phyloP scores from a whole-genome alignment of 2,329 filamentous ascomycete genomes.

The Cryphonectria carpinicola region DNA sequence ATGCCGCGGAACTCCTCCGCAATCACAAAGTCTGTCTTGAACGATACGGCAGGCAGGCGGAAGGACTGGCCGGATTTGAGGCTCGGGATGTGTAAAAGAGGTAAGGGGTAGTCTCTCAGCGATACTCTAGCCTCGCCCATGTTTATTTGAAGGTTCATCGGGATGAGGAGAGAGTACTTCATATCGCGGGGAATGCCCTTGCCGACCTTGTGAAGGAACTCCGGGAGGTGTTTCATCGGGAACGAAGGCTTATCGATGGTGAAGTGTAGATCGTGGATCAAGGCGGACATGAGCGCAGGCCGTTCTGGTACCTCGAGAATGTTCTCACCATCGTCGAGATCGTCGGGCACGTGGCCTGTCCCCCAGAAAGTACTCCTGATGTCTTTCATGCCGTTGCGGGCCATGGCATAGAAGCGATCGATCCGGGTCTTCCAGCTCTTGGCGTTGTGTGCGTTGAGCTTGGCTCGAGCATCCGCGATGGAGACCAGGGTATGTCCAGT shows the following conservation, averaged over 20 bases:
- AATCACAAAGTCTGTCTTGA: constrained; percentile 91
- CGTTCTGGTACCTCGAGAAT: constrained; percentile 85
- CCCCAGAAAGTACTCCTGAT: constrained; percentile 82
- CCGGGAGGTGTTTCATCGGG: constrained; percentile 76
- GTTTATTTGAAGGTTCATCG: constrained; percentile 85
- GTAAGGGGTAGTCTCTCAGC: constrained; percentile 90
- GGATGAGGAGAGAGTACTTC: constrained; percentile 86
- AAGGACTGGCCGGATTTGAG: constrained; percentile 80
- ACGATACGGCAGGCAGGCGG: constrained; percentile 76
- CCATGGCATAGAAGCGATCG: constrained; percentile 71
- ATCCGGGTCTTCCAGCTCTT: constrained; percentile 93
- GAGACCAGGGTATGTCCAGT: constrained; percentile 74
- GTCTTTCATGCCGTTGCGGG: constrained; percentile 76
- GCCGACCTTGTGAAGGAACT: constrained; percentile 86
- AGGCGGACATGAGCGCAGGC: constrained; percentile 78
- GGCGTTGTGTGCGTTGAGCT: constrained; percentile 79
- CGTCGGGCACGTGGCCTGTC: constrained; percentile 77
- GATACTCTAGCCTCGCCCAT: constrained; percentile 90
- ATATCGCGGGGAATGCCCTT: constrained; percentile 95
- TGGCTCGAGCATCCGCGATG: constrained; percentile 74
- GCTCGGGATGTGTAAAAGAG: constrained; percentile 85
- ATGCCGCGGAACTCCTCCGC: constrained; percentile 87
- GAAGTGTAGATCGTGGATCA: constrained; percentile 84
- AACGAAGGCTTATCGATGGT: constrained; percentile 92
- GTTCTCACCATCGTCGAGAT: constrained; percentile 79